Base-by-base conservation (phyloP, 148 eudicot genomes). In the Cornus suecica region DNA sequence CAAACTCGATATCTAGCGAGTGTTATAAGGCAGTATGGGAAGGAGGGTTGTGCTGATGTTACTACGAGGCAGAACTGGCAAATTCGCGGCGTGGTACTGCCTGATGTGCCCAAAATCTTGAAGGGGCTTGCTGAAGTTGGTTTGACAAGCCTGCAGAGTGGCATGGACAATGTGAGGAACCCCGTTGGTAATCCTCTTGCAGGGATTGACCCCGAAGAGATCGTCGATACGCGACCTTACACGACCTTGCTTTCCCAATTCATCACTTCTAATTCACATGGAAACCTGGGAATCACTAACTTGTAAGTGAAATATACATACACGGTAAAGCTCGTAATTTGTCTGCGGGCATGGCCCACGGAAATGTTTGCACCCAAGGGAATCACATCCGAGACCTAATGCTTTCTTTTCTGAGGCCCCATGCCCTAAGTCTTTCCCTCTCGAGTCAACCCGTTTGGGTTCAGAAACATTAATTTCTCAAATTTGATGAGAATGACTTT, bases 51-150 rank as follows among this genome's bases (percentile, higher is more conserved):
- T 52, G 97, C 99, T 0, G 99, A 95, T 73, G 94, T 95, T 41
- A 95, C 99, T 0, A 95, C 99, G 0, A 81, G 99, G 84, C 99
- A 95, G 75, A 95, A 92, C 81, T 95, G 99, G 99, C 99, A 95
- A 78, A 95, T 95, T 28, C 85, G 99, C 5, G 99, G 99, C 9
- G 99, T 95, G 16, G 94, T 90, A 31, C 67, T 95, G 52, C 86
- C 91, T 1, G 99, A 95, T 77, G 99, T 95, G 62, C 99, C 97
- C 0, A 92, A 91, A 30, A 95, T 95, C 26, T 34, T 95, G 10
- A 85, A 91, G 76, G 99, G 99, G 8, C 88, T 95, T 1, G 87
- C 80, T 2, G 77, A 84, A 11, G 99, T 95, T 34, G 99, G 97
- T 18, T 83, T 95, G 69, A 95, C 94, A 1, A 91, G 97, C 83